Percentiles rank a stretch among this genome's conserved stretches.
Evolutionary conservation across 805 yeast species (phyloP).

Genomic region (Novakomyces olei): DNA sequence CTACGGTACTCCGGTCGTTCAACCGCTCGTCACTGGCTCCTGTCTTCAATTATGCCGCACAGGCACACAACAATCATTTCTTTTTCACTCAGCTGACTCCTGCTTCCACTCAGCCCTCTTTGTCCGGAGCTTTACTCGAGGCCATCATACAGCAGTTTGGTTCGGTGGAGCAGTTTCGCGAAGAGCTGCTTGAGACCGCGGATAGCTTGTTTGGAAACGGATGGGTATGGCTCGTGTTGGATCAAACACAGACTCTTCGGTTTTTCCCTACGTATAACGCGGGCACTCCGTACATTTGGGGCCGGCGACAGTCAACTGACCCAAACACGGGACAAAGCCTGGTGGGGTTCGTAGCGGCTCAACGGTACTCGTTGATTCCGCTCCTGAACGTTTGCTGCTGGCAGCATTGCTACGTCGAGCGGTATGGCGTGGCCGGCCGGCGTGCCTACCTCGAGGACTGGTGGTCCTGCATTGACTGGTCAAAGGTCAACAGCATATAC

Average conservation of each 20-base stretch:
- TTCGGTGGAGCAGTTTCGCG: slow-evolving; percentile 49
- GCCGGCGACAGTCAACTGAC: slow-evolving; percentile 7
- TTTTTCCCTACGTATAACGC: slow-evolving; percentile 71
- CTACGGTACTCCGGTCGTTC: slow-evolving; percentile 28
- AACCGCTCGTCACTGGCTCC: slow-evolving; percentile 41
- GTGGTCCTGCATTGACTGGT: slow-evolving; percentile 70
- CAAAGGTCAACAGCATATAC: no score
- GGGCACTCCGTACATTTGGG: slow-evolving; percentile 46
- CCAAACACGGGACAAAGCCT: no score
- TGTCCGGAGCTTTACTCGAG: slow-evolving; percentile 7
- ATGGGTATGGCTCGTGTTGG: slow-evolving; percentile 67
- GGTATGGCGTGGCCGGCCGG: slow-evolving; percentile 63
- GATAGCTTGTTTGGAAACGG: slow-evolving; percentile 70
- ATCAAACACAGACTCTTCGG: slow-evolving; percentile 26
- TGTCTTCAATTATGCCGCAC: slow-evolving; percentile 66
- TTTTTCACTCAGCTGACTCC: slow-evolving; percentile 22
- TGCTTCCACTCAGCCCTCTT: background rate
- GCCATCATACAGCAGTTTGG: slow-evolving; percentile 50
- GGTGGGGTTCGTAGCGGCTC: background rate
- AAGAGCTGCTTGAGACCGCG: slow-evolving; percentile 47
- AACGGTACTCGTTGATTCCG: slow-evolving; percentile 25
- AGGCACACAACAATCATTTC: slow-evolving; percentile 74
- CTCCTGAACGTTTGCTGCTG: slow-evolving; percentile 60
- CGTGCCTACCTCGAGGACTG: slow-evolving; percentile 46
- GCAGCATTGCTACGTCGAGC: slow-evolving; percentile 73